Evolutionary conservation across 2,329 filamentous ascomycete species (phyloP).

Genomic region (Pseudocercospora fuligena): DNA sequence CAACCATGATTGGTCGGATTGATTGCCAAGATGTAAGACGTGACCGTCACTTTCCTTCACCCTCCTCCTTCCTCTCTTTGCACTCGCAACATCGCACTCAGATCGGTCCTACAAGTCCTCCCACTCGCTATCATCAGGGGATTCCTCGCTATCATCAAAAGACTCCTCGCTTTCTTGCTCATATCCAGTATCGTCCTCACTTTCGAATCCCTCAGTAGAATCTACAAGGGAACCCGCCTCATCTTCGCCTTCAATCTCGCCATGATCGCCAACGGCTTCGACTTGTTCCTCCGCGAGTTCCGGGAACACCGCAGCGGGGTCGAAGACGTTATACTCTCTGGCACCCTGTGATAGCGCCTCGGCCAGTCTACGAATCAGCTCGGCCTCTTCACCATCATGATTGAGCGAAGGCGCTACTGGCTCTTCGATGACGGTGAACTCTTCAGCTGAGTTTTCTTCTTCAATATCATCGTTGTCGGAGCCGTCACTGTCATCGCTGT

Average conservation of each 20-base stretch:
- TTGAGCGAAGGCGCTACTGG: not conserved
- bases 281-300: no score
- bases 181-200: not conserved
- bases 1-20: not conserved
- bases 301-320: no score
- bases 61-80: not conserved
- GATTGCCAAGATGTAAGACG: not conserved
- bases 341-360: no score
- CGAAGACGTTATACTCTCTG: no score
- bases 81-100: not conserved
- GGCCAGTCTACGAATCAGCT: not conserved
- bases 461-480: no score
- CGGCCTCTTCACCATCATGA: not conserved
- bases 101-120: not conserved
- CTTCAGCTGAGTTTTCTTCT: not conserved
- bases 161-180: not conserved
- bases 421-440: not conserved
- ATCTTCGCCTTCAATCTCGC: no score
- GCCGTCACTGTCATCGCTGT: no score
- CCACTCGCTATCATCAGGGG: not conserved
- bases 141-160: not conserved
- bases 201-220: not conserved
- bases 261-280: no score
- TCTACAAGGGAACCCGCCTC: not conserved
- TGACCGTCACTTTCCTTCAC: no score